A percentile compares a stretch with the other conserved stretches of the same genome.
Conservation (phyloP, 2,329 filamentous ascomycete species). For the Macrophomina tecta region DNA sequence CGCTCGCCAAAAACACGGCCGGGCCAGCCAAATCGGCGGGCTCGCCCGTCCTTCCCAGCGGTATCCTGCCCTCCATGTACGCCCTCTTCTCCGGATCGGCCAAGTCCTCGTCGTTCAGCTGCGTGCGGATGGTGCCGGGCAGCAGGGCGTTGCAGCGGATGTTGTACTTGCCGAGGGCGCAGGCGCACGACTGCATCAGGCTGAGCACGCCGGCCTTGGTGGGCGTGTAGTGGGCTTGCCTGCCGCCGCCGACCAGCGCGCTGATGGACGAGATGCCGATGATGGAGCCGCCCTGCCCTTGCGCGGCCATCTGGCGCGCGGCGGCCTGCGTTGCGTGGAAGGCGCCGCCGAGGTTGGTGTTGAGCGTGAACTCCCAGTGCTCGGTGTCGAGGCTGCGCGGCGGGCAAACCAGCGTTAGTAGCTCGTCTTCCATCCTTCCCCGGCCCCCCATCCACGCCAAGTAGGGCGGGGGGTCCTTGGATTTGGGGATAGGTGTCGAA, state of each 20-base stretch:
- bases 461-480: too few relatives aligned
- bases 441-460: too few relatives aligned
- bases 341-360: constrained; percentile 85
- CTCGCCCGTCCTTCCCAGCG: constrained; percentile 74
- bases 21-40: constrained; percentile 80
- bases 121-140: constrained; percentile 82
- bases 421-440: too few relatives aligned
- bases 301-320: constrained; percentile 77
- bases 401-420: not conserved
- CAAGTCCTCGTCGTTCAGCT: constrained; percentile 83
- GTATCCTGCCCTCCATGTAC: constrained; percentile 84
- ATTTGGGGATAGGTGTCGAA: too few relatives aligned
- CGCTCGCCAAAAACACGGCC: constrained; percentile 82
- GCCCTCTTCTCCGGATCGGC: constrained; percentile 71
- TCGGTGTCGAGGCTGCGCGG: constrained; percentile 65
- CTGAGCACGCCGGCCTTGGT: constrained; percentile 84
- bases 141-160: constrained; percentile 85
- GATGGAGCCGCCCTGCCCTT: constrained; percentile 74
- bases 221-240: constrained; percentile 85
- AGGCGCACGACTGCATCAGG: constrained; percentile 83
- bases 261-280: constrained; percentile 77
- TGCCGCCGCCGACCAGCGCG: constrained; percentile 77
- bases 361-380: constrained; percentile 73
- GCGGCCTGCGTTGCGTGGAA: constrained; percentile 88
- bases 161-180: constrained; percentile 74